Percentiles rank a stretch among this genome's conserved stretches.
phyloP scores from a whole-genome alignment of 139 green algal species.

The Marvania coccoides region DNA sequence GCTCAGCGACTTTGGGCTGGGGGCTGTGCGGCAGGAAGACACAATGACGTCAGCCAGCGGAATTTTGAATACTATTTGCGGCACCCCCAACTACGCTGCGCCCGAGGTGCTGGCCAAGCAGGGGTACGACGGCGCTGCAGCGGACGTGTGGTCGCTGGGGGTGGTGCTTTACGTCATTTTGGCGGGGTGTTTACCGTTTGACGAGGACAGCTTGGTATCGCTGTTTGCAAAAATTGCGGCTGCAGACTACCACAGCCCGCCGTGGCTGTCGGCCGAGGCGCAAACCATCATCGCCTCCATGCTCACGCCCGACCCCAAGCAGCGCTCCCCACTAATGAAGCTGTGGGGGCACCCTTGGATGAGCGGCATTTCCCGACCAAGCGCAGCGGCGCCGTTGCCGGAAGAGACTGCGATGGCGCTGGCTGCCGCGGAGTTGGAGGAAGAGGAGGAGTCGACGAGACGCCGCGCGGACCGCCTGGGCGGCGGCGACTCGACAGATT shows the following conservation, averaged over 20 bases:
- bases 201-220: constrained; percentile 28
- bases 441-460: not conserved
- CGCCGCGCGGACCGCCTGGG: not conserved
- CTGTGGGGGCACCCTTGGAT: constrained; percentile 38
- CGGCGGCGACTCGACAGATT: not conserved
- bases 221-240: constrained; percentile 36
- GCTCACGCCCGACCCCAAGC: constrained; percentile 16
- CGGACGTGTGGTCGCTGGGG: constrained; percentile 57
- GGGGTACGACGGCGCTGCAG: constrained; percentile 40
- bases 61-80: constrained; percentile 57
- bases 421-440: not conserved
- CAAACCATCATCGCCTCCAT: constrained; percentile 21
- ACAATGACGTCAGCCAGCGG: not conserved
- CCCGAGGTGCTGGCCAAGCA: constrained; percentile 53
- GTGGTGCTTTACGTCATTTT: constrained; percentile 42
- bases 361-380: not conserved
- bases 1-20: constrained; percentile 58
- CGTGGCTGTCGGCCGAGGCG: constrained; percentile 26
- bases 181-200: constrained; percentile 44
- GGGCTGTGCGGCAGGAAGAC: constrained; percentile 12
- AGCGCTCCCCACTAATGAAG: constrained; percentile 16
- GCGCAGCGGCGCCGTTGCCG: not conserved
- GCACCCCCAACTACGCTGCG: constrained; percentile 72
- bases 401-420: not conserved
- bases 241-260: constrained; percentile 28